Evolutionary conservation across 805 yeast genomes (phyloP).

Genomic region (Kodamaea hsintzibuensis): DNA sequence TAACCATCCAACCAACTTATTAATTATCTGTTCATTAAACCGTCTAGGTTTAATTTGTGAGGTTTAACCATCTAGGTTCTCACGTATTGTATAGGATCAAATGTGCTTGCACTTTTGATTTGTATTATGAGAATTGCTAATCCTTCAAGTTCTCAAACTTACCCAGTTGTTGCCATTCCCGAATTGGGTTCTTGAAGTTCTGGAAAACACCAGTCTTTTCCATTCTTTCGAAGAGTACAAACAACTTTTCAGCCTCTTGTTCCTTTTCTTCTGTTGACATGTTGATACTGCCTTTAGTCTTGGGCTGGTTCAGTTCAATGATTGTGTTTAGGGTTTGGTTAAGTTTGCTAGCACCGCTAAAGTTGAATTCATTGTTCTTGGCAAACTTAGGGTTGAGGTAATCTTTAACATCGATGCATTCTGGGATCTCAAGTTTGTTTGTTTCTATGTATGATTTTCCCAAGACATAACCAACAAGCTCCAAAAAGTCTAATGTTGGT

Average conservation of each 20-base stretch:
- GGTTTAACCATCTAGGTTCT: neutral
- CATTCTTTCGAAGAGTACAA: conserved; percentile 41
- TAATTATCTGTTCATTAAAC: neutral
- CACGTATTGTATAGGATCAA: no score
- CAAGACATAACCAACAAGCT: conserved; percentile 22
- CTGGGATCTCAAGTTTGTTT: conserved; percentile 16
- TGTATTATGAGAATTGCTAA: no score
- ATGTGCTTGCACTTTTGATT: no score
- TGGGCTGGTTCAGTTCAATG: neutral
- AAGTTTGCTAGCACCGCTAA: neutral
- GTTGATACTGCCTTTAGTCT: conserved; percentile 9
- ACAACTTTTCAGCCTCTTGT: conserved; percentile 45
- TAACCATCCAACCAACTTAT: no score
- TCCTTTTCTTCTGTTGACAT: conserved; percentile 46
- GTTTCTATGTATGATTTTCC: conserved; percentile 15
- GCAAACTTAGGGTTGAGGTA: conserved; percentile 17
- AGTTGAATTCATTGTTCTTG: conserved; percentile 6
- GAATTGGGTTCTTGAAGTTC: conserved; percentile 39
- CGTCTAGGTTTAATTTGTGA: neutral
- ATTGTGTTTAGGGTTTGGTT: conserved; percentile 3
- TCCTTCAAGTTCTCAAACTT: conserved; percentile 23
- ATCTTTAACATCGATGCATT: conserved; percentile 16
- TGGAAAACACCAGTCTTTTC: conserved; percentile 37
- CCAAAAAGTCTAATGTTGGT: conserved; percentile 16
- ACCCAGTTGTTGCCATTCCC: conserved; percentile 37